Evolutionary conservation across 768 basidiomycete genomes (phyloP).

Genomic region (Leucocoprinus leucothites): DNA sequence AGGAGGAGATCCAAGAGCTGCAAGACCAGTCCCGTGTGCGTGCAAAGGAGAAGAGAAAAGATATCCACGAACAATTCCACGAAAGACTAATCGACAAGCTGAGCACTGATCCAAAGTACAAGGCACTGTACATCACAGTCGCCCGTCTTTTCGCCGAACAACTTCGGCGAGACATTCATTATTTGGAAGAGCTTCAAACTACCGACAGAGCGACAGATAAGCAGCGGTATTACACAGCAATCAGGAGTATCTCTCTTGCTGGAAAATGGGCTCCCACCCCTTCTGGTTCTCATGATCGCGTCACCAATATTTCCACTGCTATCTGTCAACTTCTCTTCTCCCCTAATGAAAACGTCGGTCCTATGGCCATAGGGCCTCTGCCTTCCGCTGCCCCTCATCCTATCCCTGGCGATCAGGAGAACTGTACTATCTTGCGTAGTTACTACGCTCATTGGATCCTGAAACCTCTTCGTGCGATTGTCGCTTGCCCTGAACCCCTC

Average conservation of each 20-base stretch:
- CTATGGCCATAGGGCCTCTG: slow-evolving; percentile 24
- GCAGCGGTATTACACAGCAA: slow-evolving; percentile 20
- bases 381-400: slow-evolving; percentile 4
- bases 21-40: slow-evolving; percentile 3
- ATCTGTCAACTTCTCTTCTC: slow-evolving; percentile 51
- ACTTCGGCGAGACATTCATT: slow-evolving; percentile 44
- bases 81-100: slow-evolving; percentile 39
- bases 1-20: slow-evolving; percentile 15
- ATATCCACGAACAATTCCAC: slow-evolving; percentile 25
- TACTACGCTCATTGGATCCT: slow-evolving; percentile 60
- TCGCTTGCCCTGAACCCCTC: slow-evolving; percentile 50
- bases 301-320: slow-evolving; percentile 64
- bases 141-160: slow-evolving; percentile 56
- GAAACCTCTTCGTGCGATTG: slow-evolving; percentile 46
- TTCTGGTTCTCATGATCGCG: slow-evolving; percentile 53
- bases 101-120: slow-evolving; percentile 42
- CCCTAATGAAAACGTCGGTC: slow-evolving; percentile 21
- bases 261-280: slow-evolving; percentile 74
- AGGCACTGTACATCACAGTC: slow-evolving; percentile 61
- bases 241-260: slow-evolving; percentile 50
- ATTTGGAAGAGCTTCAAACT: slow-evolving; percentile 32
- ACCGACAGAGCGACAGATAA: slow-evolving; percentile 29
- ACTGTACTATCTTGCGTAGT: slow-evolving; percentile 45
- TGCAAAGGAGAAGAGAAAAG: slow-evolving; percentile 23
- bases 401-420: slow-evolving; percentile 22